Percentiles rank a stretch among this genome's conserved stretches.
phyloP scores from a whole-genome alignment of 1,139 yeast genomes.

The Torulaspora globosa region DNA sequence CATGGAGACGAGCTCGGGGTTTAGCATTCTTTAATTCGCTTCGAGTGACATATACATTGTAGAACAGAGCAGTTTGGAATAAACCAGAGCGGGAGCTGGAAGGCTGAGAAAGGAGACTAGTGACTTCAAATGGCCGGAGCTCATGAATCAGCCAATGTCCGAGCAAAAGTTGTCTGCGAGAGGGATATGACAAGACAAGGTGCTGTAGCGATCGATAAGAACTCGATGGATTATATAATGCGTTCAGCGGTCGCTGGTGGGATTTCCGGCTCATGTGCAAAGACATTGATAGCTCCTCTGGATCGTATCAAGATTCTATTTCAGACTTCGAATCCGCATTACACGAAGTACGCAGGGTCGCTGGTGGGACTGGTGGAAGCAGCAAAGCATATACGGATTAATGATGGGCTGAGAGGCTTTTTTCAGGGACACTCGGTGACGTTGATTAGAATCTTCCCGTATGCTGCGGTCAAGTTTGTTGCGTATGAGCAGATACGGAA shows the following conservation, averaged over 20 bases:
- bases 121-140: conserved; percentile 8
- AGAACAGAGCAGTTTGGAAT: not conserved
- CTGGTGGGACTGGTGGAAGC: conserved; percentile 74
- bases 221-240: conserved; percentile 69
- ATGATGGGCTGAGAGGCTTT: conserved; percentile 77
- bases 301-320: conserved; percentile 92
- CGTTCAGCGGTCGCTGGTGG: conserved; percentile 95
- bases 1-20: conserved; percentile 5
- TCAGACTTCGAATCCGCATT: conserved; percentile 93
- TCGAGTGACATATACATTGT: not conserved
- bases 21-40: not conserved
- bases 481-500: conserved; percentile 91
- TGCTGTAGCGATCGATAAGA: conserved; percentile 47
- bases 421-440: conserved; percentile 97
- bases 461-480: conserved; percentile 96
- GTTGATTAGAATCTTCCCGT: conserved; percentile 84
- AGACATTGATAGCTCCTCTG: conserved; percentile 89
- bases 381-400: conserved; percentile 56
- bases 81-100: not conserved
- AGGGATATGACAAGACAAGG: conserved; percentile 1
- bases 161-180: conserved; percentile 3
- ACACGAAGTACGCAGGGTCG: conserved; percentile 73
- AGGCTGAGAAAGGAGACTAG: not conserved
- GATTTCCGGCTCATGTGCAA: conserved; percentile 90
- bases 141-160: conserved; percentile 2